phyloP scores from a whole-genome alignment of 1,284 basidiomycete species.

The Limonomyces culmigenus region DNA sequence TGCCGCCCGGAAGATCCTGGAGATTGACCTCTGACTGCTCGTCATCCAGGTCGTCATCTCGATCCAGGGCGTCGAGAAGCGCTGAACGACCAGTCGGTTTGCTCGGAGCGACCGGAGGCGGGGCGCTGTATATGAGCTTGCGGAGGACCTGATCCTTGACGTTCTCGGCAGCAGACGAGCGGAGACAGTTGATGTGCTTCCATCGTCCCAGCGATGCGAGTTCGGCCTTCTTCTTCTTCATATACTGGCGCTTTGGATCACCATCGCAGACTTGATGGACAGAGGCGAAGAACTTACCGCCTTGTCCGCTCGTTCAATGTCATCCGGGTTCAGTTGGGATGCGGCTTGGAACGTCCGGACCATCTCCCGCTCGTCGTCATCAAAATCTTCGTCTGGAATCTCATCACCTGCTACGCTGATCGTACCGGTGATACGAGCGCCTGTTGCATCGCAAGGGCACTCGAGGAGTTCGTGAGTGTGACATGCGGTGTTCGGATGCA shows the following conservation, averaged over 20 bases:
- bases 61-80: conserved; percentile 24
- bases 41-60: conserved; percentile 23
- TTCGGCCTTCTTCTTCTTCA: conserved; percentile 57
- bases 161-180: conserved; percentile 21
- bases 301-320: conserved; percentile 32
- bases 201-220: conserved; percentile 77
- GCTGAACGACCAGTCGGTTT: conserved; percentile 12
- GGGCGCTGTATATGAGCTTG: conserved; percentile 25
- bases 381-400: conserved; percentile 15
- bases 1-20: conserved; percentile 41
- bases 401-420: conserved; percentile 8
- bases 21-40: conserved; percentile 13
- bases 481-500: conserved; percentile 69
- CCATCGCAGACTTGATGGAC: background rate
- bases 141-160: conserved; percentile 50
- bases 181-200: conserved; percentile 72
- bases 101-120: conserved; percentile 8
- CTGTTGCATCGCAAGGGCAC: conserved; percentile 41
- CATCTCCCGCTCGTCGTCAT: conserved; percentile 14
- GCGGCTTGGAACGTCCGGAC: conserved; percentile 68
- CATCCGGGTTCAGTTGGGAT: conserved; percentile 39
- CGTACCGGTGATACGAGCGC: conserved; percentile 9
- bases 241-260: conserved; percentile 26
- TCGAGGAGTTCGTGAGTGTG: conserved; percentile 83
- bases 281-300: conserved; percentile 22